Conservation (phyloP, 192 early-diverging fungal species). For the Linnemannia hyalina region DNA sequence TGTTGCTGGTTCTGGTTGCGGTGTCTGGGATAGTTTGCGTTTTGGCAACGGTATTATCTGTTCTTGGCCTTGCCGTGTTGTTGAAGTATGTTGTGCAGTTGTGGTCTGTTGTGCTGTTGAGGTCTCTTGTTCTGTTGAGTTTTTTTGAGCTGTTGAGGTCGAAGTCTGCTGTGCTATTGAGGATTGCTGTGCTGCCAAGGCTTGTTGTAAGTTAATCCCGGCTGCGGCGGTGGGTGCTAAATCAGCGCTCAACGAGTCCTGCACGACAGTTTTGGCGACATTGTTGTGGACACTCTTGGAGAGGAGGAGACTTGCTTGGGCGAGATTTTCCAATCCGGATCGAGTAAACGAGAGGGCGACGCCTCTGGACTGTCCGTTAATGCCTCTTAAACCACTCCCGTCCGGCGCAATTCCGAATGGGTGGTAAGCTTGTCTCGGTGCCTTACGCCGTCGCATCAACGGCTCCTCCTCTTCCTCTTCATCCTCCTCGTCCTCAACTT, state of each 20-base stretch:
- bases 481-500: background rate
- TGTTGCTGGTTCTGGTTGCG: background rate
- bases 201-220: background rate
- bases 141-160: background rate
- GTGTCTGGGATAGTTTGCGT: background rate
- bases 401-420: background rate
- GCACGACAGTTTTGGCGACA: background rate
- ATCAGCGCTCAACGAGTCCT: background rate
- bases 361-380: background rate
- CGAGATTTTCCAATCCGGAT: background rate
- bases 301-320: background rate
- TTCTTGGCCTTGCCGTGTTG: background rate
- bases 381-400: background rate
- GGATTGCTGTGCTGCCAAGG: background rate
- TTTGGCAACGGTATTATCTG: too few relatives aligned
- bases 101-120: background rate
- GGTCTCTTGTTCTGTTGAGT: background rate
- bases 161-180: background rate
- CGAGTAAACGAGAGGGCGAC: background rate
- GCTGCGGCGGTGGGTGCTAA: background rate
- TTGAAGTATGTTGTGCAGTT: background rate
- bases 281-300: background rate
- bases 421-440: background rate
- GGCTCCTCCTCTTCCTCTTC: conserved; percentile 13
- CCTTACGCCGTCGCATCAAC: background rate